phyloP scores from a whole-genome alignment of 2,329 filamentous ascomycete genomes.

The Thermothelomyces thermophilus region DNA sequence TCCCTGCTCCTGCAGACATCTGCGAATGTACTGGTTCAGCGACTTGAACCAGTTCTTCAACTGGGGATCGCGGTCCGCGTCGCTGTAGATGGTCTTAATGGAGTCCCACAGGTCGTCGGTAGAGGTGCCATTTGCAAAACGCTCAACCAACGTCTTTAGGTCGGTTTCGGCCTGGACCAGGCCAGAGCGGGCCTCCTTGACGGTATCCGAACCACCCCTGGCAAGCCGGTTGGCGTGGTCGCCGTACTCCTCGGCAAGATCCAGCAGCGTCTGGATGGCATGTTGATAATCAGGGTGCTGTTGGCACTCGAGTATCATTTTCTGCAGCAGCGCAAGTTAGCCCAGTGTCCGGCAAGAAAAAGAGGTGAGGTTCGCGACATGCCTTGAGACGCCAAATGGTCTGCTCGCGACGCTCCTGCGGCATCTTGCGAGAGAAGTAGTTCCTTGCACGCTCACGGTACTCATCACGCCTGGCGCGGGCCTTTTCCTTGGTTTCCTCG shows the following conservation, averaged over 20 bases:
- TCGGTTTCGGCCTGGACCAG: slow-evolving; percentile 70
- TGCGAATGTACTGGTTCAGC: slow-evolving; percentile 70
- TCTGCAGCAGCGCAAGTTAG: slow-evolving; percentile 43
- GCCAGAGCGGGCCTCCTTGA: slow-evolving; percentile 65
- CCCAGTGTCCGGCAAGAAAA: background rate
- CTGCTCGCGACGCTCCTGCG: slow-evolving; percentile 87
- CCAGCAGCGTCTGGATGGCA: slow-evolving; percentile 82
- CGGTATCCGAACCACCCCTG: slow-evolving; percentile 57
- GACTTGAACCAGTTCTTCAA: slow-evolving; percentile 84
- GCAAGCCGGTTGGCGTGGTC: slow-evolving; percentile 63
- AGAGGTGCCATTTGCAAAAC: slow-evolving; percentile 92
- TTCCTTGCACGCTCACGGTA: slow-evolving; percentile 48
- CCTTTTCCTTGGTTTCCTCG: slow-evolving; percentile 52
- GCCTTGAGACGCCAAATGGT: slow-evolving; percentile 77
- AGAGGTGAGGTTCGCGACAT: slow-evolving; percentile 2
- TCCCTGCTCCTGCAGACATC: slow-evolving; percentile 79
- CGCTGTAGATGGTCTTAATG: slow-evolving; percentile 76
- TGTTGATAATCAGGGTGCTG: slow-evolving; percentile 88
- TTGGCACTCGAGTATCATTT: slow-evolving; percentile 96
- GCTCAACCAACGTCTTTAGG: slow-evolving; percentile 81
- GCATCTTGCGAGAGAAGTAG: slow-evolving; percentile 82
- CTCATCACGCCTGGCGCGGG: slow-evolving; percentile 35
- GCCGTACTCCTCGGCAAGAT: slow-evolving; percentile 77
- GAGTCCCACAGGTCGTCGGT: slow-evolving; percentile 78
- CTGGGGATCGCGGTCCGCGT: slow-evolving; percentile 80